These are phyloP conservation scores for Suhomyces coccinellae DNA, from an alignment of 1,139 yeast genomes.

Conservation along the genomic window DNA sequence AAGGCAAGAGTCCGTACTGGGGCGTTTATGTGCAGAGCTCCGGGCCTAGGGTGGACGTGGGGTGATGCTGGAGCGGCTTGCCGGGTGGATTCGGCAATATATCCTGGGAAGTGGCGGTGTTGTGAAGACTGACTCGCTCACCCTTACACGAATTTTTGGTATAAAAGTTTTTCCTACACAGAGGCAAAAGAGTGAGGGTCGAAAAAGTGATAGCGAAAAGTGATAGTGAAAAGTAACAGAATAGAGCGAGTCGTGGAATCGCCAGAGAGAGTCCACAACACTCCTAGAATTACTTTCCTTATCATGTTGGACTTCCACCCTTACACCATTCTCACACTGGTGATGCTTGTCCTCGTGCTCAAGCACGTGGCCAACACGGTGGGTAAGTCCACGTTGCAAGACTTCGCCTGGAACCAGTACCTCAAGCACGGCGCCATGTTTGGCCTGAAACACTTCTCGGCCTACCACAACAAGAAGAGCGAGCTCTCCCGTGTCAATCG, in stretches of 20 bases:
- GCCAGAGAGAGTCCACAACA: too few species aligned
- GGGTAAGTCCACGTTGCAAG: constrained; percentile 39
- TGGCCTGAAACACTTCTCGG: constrained; percentile 31
- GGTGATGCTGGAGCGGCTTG: too few species aligned
- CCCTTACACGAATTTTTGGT: constrained; percentile 9
- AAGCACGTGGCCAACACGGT: constrained; percentile 32
- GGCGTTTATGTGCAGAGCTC: too few species aligned
- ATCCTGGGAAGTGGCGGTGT: neutral
- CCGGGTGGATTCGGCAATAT: neutral
- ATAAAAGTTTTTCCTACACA: constrained; percentile 12
- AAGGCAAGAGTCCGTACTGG: neutral
- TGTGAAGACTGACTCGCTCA: constrained; percentile 5
- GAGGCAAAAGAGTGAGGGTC: neutral
- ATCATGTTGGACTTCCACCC: constrained; percentile 33
- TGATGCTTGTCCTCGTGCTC: constrained; percentile 33
- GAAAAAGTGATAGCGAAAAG: too few species aligned
- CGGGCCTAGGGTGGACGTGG: too few species aligned
- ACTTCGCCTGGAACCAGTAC: constrained; percentile 44
- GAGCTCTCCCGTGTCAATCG: constrained; percentile 50
- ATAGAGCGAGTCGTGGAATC: too few species aligned
- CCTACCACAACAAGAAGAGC: constrained; percentile 39
- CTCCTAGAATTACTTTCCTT: neutral
- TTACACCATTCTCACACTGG: constrained; percentile 21
- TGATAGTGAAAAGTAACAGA: too few species aligned
- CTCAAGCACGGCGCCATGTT: constrained; percentile 34